Evolutionary conservation across 768 basidiomycete genomes (phyloP), one percentile per base, ranked within the genome.

Genomic region (Kwoniella botswanensis): DNA sequence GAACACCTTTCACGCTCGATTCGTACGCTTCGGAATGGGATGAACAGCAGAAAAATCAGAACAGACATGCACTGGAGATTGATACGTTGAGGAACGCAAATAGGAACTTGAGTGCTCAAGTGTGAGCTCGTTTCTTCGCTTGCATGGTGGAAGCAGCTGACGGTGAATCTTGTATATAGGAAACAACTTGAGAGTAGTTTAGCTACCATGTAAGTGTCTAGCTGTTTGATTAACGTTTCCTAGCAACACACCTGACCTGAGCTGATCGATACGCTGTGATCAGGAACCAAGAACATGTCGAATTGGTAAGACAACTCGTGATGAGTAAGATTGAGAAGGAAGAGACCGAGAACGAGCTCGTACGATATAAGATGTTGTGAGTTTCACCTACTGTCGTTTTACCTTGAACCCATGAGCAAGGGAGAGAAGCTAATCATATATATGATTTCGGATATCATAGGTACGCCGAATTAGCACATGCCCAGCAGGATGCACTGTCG

Each of bases 1-100:
- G 83, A 74, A 97, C 95, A 4, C 93, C 97, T 0, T 95, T 98
- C 84, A 94, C 95, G 93, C 86, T 98, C 52, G 96, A 98, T 78
- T 87, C 89, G 21, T 96, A 93, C 80, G 88, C 90, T 42, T 91
- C 90, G 65, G 94, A 97, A 84, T 96, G 94, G 79, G 89, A 92
- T 73, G 94, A 96, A 68, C 84, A 90, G 65, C 85, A 92, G 69
- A 88, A 90, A 24, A 88, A 88, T 62, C 90, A 89, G 44, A 93
- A 94, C 70, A 91, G 92, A 69, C 93, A 96, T 84, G 90, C 91
- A 0, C 84, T 87, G 24, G 92, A 95, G 83, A 87, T 98, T 81
- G 96, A 97, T 75, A 86, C 87, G 44, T 87, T 99, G 24, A 87
- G 92, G 70, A 92, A 88, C 72, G 89, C 87, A 55, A 98, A 98